These are phyloP conservation scores for Cadophora malorum DNA, from an alignment of 2,329 filamentous ascomycete species.

Conservation along the genomic window DNA sequence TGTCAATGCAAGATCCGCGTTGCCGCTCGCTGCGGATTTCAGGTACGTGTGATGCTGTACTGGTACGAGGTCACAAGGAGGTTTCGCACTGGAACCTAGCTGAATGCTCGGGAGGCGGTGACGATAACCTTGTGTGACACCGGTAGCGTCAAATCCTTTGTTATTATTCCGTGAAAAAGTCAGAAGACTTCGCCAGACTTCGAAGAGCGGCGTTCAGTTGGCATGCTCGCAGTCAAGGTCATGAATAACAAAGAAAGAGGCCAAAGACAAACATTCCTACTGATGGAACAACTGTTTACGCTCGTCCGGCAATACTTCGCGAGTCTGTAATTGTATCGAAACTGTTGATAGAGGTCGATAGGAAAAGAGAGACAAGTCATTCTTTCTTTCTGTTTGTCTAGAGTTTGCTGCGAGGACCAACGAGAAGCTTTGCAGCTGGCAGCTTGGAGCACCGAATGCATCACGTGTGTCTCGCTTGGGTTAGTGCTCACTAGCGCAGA, in stretches of 20 bases:
- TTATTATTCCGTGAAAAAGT: background rate
- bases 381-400: background rate
- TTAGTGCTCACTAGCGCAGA: slow-evolving; percentile 3
- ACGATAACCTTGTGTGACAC: slow-evolving; percentile 4
- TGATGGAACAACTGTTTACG: background rate
- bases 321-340: background rate
- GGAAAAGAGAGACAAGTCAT: background rate
- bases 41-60: slow-evolving; percentile 2
- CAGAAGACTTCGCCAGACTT: background rate
- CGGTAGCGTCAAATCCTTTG: background rate
- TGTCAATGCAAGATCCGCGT: slow-evolving; percentile 11
- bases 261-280: background rate
- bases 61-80: slow-evolving; percentile 9
- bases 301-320: background rate
- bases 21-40: background rate
- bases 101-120: background rate
- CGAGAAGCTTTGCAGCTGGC: too few relatives aligned
- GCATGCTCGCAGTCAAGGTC: background rate
- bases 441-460: background rate
- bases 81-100: background rate
- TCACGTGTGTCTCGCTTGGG: background rate
- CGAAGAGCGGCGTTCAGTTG: background rate
- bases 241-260: background rate
- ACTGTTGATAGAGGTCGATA: background rate
- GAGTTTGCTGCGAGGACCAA: too few relatives aligned